Percentiles rank a stretch among this genome's conserved stretches.
phyloP scores from a whole-genome alignment of 1,284 basidiomycete species.

The Leccinum pachyderme region DNA sequence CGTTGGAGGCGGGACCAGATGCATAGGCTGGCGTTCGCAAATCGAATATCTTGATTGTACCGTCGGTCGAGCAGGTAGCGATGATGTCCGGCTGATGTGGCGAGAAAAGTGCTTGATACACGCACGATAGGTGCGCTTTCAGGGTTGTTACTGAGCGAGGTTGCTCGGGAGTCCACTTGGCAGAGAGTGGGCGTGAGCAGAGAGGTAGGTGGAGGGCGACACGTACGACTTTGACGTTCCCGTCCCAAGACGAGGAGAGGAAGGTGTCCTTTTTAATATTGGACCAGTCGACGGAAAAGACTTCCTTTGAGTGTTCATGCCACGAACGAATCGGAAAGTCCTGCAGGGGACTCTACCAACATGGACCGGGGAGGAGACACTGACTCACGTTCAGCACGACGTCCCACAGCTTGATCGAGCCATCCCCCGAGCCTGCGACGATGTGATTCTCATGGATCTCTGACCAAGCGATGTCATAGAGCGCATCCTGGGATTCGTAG shows the following conservation, averaged over 20 bases:
- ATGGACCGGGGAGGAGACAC: background rate
- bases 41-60: slow-evolving; percentile 80
- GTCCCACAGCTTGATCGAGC: slow-evolving; percentile 91
- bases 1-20: slow-evolving; percentile 44
- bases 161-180: slow-evolving; percentile 84
- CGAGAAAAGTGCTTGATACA: slow-evolving; percentile 89
- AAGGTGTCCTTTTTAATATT: slow-evolving; percentile 92
- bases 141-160: slow-evolving; percentile 78
- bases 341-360: slow-evolving; percentile 41
- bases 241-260: slow-evolving; percentile 91
- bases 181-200: background rate
- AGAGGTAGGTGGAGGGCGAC: background rate
- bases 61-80: slow-evolving; percentile 84
- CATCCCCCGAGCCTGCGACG: slow-evolving; percentile 87
- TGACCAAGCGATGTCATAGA: slow-evolving; percentile 92
- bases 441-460: slow-evolving; percentile 95
- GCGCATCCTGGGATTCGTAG: slow-evolving; percentile 91
- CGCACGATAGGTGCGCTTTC: slow-evolving; percentile 79
- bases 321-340: slow-evolving; percentile 88
- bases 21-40: slow-evolving; percentile 57
- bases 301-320: slow-evolving; percentile 92
- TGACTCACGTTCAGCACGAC: slow-evolving; percentile 76
- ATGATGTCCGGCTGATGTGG: slow-evolving; percentile 84
- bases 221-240: slow-evolving; percentile 82
- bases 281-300: slow-evolving; percentile 96